Base-by-base conservation (phyloP, 176 grass and related monocot genomes). In the Stipa capillata region DNA sequence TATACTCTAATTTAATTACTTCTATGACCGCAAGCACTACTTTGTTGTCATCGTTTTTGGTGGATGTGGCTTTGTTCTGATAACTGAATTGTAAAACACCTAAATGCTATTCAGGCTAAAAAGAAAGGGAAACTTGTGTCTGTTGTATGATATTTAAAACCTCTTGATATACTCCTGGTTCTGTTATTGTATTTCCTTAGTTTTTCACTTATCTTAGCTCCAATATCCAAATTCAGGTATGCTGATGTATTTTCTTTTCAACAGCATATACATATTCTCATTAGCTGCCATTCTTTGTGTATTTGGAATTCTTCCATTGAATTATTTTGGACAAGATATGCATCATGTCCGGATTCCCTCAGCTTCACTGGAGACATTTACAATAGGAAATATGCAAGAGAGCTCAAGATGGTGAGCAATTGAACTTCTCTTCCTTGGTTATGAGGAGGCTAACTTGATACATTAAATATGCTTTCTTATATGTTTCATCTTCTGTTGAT, bases 241-340 rank as follows among this genome's bases (percentile, higher is more conserved):
- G 24, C 60, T 91, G 72, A 73, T 78, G 7, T 68, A 78, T 82
- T 42, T 78, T 40, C 8, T 82, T 69, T 76, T 59, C 47, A 48
- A 88, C 88, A 98, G 95, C 85, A 94, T 98, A 68, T 83, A 88
- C 34, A 89, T 98, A 56, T 98, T 98, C 74, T 98, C 92, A 13
- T 43, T 98, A 65, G 90, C 95, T 20, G 85, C 95, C 59, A 33
- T 90, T 34, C 81, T 98, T 51, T 98, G 95, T 85, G 12, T 94
- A 89, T 85, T 92, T 85, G 87, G 87, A 72, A 60, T 98, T 48
- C 90, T 98, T 57, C 95, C 95, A 27, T 58, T 94, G 83, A 98
- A 98, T 90, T 98, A 98, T 86, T 94, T 92, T 83, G 95, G 95
- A 83, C 85, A 94, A 92, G 69, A 94, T 59, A 90, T 92, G 85